Base-by-base conservation (phyloP, 495 filamentous ascomycete species). In the Chaetomium cochliodes region DNA sequence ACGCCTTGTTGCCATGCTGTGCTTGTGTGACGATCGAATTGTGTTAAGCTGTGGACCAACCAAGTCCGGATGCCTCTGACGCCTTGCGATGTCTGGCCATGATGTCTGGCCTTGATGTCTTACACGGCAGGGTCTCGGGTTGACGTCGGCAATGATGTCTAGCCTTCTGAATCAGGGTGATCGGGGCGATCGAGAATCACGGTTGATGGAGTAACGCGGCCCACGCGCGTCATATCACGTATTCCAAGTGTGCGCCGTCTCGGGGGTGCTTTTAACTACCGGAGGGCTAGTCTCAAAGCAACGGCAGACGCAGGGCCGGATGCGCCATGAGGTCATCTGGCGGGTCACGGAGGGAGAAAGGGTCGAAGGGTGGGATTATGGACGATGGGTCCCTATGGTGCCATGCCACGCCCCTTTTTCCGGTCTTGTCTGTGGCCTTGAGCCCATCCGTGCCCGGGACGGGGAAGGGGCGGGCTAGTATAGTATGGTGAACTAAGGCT, bases 271-370 rank as follows among this genome's bases (percentile, higher is more conserved):
- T 44, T 44, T 37, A 37, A 37, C 33, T 37, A 18, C 41, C 41
- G 41, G 11, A 11, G 41, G 3, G 13, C 13, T 18, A 44, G 33
- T 8, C 15, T 25, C 41, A 33, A 7, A 28, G 25, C 57, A 59
- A 49, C 42, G 41, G 25, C 39, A 5, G 41, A 44, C 15, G 28
- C 30, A 56, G n/a, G 33, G 25, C 26, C 41, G 7, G 5, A 47
- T 47, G 57, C 57, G 39, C 0, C 42, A 59, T 59, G 57, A 59
- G 42, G 57, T 59, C 57, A 49, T 49, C 23, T 26, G 20, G 42
- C 57, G 25, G 57, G 57, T 59, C 16, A 20, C 28, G 28, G 28
- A 30, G 6, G 28, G 6, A 30, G 28, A 6, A 20, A 59, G 5
- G 20, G 39, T 22, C n/a, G 8, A 23, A 23, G 18, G 3, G n/a